Base-by-base conservation (phyloP, 179 eudicot genomes). In the Heliamphora pulchella region DNA sequence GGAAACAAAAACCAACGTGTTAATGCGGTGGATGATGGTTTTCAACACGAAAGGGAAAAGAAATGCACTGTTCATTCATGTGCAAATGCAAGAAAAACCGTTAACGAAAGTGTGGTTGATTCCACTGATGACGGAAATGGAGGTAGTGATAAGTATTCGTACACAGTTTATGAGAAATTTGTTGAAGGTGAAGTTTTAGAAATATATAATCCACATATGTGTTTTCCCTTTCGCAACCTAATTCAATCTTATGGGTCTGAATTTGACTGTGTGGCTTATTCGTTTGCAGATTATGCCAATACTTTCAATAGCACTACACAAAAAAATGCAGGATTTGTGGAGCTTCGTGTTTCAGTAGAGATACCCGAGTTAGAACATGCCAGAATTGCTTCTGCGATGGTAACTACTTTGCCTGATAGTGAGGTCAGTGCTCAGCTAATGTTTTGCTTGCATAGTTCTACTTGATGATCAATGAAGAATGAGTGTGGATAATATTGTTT, bases 401-500 rank as follows among this genome's bases (percentile, higher is more conserved):
- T 31, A 17, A 63, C 67, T 54, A 65, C 50, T 73, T 4, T 80
- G 15, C 76, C 73, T 74, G 68, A 84, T 48, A 81, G 76, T 15
- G 81, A 89, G 92, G 92, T 87, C 13, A 77, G 68, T 71, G 18
- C 50, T 82, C 81, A 11, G 44, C 59, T 8, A 50, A 77, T 8
- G 46, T 48, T 15, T 55, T 41, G 18, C 64, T 51, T 69, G 22
- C 59, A 41, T 54, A 20, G 44, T 54, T 66, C n/a, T 9, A 78
- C n/a, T 63, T 13, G 64, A 51, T 61, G 54, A 4, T 50, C 14
- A 48, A 48, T 20, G 61, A 41, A 39, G 54, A 67, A 11, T 72
- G 61, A 20, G 44, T 14, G 63, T 31, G 13, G 41, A 78, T 66
- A 65, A 15, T 54, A 41, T 50, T 4, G 57, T 64, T 77, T 57